phyloP scores from a whole-genome alignment of 2,329 filamentous ascomycete genomes.

The Fusarium equiseti region DNA sequence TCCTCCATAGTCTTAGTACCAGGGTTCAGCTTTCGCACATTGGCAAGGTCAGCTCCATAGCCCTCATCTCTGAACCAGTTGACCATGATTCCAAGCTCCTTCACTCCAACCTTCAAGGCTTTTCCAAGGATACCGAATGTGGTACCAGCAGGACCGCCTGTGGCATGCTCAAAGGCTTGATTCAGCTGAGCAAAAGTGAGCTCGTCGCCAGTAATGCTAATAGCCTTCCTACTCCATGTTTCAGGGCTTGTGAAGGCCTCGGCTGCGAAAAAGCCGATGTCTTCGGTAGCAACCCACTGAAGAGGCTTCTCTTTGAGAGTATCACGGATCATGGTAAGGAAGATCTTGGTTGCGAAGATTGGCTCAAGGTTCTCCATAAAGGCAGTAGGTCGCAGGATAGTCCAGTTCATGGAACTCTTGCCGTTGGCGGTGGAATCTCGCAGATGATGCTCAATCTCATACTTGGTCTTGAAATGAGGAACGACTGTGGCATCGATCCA shows the following conservation, averaged over 20 bases:
- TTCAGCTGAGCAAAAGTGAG: constrained; percentile 28
- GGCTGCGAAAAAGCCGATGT: constrained; percentile 29
- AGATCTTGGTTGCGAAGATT: constrained; percentile 50
- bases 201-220: constrained; percentile 26
- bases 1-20: constrained; percentile 22
- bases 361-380: constrained; percentile 57
- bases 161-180: constrained; percentile 17
- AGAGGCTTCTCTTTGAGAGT: constrained; percentile 46
- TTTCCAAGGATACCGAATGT: constrained; percentile 27
- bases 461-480: constrained; percentile 40
- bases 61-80: constrained; percentile 36
- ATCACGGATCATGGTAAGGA: constrained; percentile 49
- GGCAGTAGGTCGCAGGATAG: constrained; percentile 54
- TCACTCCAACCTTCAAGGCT: constrained; percentile 21
- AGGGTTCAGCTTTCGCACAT: constrained; percentile 27
- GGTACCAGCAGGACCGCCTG: constrained; percentile 5
- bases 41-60: constrained; percentile 22
- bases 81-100: constrained; percentile 31
- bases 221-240: constrained; percentile 5
- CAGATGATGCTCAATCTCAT: constrained; percentile 30
- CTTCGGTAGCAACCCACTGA: constrained; percentile 27
- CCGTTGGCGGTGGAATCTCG: constrained; percentile 17
- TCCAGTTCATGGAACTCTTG: constrained; percentile 50
- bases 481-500: constrained; percentile 42
- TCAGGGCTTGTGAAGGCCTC: constrained; percentile 5